These are phyloP conservation scores for Mollisiaceae sp. DNA, from an alignment of 2,329 filamentous ascomycete species.

Conservation along the genomic window DNA sequence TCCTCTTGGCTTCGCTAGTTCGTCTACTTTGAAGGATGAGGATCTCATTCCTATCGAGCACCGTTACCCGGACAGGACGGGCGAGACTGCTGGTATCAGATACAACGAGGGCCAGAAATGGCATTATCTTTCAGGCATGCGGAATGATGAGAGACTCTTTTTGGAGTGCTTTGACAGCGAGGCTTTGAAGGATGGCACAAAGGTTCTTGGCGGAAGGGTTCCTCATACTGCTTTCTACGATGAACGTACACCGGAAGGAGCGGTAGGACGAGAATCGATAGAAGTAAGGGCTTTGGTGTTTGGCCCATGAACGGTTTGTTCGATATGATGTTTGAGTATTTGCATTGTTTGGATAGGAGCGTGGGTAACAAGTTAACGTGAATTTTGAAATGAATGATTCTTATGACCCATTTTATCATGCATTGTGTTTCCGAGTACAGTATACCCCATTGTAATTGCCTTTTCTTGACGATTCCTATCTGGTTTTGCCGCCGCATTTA, in stretches of 20 bases:
- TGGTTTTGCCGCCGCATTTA: no score
- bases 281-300: constrained; percentile 88
- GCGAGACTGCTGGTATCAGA: constrained; percentile 41
- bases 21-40: constrained; percentile 36
- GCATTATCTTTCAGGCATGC: constrained; percentile 44
- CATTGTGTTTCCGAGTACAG: neutral
- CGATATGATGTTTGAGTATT: neutral
- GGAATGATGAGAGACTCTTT: constrained; percentile 42
- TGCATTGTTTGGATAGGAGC: neutral
- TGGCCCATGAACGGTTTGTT: constrained; percentile 49
- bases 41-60: constrained; percentile 43
- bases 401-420: neutral
- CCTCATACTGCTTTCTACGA: constrained; percentile 71
- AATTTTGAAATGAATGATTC: constrained; percentile 1
- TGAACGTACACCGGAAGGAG: constrained; percentile 70
- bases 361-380: no score
- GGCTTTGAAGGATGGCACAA: constrained; percentile 52
- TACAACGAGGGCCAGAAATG: constrained; percentile 42
- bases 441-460: neutral
- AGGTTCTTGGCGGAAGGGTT: constrained; percentile 58
- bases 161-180: constrained; percentile 44
- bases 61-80: constrained; percentile 41
- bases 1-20: constrained; percentile 42
- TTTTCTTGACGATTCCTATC: no score
- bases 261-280: constrained; percentile 81